Conservation (phyloP, 2,329 filamentous ascomycete genomes). For the Aspergillus arachidicola region DNA sequence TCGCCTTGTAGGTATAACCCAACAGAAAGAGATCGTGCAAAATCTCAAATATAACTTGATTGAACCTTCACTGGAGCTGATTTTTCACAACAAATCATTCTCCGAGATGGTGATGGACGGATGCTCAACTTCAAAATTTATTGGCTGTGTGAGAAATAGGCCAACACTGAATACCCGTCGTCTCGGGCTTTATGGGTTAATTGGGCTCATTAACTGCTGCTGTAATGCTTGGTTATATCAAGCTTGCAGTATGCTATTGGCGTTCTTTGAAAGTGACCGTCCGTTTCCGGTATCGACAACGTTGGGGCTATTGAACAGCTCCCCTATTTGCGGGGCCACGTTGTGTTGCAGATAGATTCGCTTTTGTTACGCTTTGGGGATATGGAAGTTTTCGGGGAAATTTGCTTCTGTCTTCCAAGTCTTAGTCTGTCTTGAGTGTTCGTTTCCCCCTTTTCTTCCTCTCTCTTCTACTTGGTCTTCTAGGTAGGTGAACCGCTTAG, state of each 20-base stretch:
- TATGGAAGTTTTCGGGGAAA: not conserved
- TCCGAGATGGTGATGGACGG: not conserved
- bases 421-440: not conserved
- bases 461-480: not conserved
- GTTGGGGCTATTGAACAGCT: not conserved
- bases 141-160: not conserved
- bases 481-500: not conserved
- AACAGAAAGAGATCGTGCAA: constrained; percentile 32
- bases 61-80: not conserved
- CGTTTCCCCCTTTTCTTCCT: not conserved
- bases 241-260: not conserved
- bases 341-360: not conserved
- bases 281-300: not conserved
- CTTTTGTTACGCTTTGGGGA: not conserved
- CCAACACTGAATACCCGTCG: not conserved
- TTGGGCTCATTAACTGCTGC: no score
- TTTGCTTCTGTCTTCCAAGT: not conserved
- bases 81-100: not conserved
- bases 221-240: not conserved
- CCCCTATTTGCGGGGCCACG: not conserved
- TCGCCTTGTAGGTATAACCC: constrained; percentile 32
- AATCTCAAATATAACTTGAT: constrained; percentile 18
- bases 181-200: not conserved
- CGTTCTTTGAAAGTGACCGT: not conserved
- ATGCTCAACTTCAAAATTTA: not conserved